Conservation (phyloP, 2,329 filamentous ascomycete genomes). For the Diplodia scrobiculata region DNA sequence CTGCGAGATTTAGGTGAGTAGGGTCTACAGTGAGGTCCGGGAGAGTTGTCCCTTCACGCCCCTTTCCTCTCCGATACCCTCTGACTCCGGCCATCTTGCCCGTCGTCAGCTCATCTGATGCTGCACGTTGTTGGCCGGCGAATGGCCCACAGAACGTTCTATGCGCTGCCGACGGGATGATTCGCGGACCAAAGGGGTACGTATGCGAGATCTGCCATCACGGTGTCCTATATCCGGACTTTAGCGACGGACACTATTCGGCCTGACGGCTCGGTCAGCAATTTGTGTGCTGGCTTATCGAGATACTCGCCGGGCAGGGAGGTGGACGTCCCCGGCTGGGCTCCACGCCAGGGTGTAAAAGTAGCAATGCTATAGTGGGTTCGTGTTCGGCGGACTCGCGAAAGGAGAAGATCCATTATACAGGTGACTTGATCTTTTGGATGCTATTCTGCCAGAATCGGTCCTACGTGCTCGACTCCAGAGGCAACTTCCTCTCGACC, state of each 20-base stretch:
- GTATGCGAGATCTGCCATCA: neutral
- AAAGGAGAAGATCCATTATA: neutral
- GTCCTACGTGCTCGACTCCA: slow-evolving; percentile 1
- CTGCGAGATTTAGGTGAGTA: slow-evolving; percentile 24
- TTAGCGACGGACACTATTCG: slow-evolving; percentile 7
- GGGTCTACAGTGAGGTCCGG: slow-evolving; percentile 14
- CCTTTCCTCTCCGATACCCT: slow-evolving; percentile 10
- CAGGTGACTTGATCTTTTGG: neutral
- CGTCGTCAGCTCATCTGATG: neutral
- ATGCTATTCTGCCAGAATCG: slow-evolving; percentile 9
- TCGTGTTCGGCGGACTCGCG: neutral
- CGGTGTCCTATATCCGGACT: slow-evolving; percentile 13
- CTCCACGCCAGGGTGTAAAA: neutral
- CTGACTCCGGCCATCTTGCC: neutral
- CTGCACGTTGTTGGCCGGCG: neutral
- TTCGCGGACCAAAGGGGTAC: neutral
- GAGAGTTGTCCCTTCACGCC: slow-evolving; percentile 10
- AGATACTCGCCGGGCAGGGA: neutral
- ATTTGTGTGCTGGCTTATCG: neutral
- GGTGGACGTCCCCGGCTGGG: neutral
- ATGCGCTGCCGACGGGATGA: neutral
- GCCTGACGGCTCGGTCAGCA: slow-evolving; percentile 2
- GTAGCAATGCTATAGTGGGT: slow-evolving; percentile 3
- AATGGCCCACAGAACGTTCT: neutral
- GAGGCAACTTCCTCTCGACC: neutral